phyloP scores from a whole-genome alignment of 2,329 filamentous ascomycete species.

The Trichoderma koningii region DNA sequence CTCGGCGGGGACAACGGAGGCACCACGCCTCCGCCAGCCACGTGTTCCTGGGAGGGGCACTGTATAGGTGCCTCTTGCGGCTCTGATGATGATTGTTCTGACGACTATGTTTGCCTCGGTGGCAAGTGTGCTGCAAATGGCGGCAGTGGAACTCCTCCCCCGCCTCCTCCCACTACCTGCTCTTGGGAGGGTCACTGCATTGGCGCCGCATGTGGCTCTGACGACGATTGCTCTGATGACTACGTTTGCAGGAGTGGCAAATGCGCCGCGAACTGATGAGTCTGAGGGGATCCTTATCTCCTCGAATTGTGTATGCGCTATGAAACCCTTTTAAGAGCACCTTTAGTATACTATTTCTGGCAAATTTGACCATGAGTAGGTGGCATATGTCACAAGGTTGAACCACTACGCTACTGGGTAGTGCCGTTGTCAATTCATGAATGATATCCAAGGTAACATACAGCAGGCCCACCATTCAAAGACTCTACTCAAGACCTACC shows the following conservation, averaged over 20 bases:
- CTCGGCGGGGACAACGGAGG: conserved; percentile 14
- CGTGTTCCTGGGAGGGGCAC: conserved; percentile 20
- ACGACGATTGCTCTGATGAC: conserved; percentile 20
- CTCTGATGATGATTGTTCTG: conserved; percentile 18
- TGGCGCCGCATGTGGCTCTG: conserved; percentile 4
- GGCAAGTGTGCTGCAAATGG: neutral
- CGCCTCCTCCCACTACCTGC: neutral
- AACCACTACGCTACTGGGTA: no score
- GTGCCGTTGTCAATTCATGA: no score
- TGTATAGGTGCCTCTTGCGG: conserved; percentile 7
- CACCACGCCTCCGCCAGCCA: neutral
- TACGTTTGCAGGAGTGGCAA: conserved; percentile 5
- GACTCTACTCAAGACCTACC: no score
- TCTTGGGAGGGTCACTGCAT: conserved; percentile 20
- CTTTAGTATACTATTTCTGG: no score
- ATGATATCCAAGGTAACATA: no score
- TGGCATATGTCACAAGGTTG: no score
- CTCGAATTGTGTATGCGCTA: no score
- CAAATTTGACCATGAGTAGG: no score
- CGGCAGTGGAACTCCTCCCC: neutral
- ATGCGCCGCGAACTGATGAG: neutral
- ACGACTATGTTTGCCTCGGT: neutral
- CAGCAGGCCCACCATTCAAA: no score
- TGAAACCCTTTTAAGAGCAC: no score
- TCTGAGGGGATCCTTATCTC: no score